Percentiles rank a stretch among this genome's conserved stretches.
These are phyloP conservation scores for Pleurozium schreberi DNA, from an alignment of 225 moss, liverwort and hornwort species.

Conservation along the genomic window DNA sequence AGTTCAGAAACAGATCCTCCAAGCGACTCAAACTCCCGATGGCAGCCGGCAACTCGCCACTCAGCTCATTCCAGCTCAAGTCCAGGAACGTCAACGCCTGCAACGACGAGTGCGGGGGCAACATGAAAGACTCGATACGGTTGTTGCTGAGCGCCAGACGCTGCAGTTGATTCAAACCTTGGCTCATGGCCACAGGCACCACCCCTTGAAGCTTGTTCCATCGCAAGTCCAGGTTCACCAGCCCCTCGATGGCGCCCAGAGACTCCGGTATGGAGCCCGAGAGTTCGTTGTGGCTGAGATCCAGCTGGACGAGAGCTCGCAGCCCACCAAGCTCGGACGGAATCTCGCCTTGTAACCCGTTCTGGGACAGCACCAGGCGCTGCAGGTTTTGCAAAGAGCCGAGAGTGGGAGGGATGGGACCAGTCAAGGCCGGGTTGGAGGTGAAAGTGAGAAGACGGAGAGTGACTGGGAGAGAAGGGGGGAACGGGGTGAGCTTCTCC, in stretches of 20 bases:
- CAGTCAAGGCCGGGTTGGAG: background rate
- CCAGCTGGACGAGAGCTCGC: slow-evolving; percentile 5
- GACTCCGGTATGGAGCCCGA: slow-evolving; percentile 1
- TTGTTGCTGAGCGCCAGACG: slow-evolving; percentile 30
- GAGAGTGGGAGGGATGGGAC: background rate
- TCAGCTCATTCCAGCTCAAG: slow-evolving; percentile 7
- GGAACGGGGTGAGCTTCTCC: background rate
- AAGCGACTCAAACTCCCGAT: background rate
- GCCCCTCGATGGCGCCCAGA: background rate
- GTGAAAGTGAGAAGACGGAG: slow-evolving; percentile 31
- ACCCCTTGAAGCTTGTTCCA: background rate
- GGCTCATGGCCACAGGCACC: background rate
- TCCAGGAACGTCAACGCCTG: background rate
- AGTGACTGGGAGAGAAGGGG: background rate
- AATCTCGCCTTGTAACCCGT: slow-evolving; percentile 11
- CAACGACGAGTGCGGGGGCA: background rate
- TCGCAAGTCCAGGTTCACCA: slow-evolving; percentile 23
- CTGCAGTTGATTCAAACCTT: background rate
- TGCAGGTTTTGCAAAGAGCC: background rate
- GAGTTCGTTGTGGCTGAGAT: slow-evolving; percentile 27
- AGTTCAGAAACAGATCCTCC: slow-evolving; percentile 21
- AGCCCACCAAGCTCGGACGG: background rate
- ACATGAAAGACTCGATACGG: background rate
- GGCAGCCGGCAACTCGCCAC: background rate
- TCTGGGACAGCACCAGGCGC: slow-evolving; percentile 16